Evolutionary conservation across 2,329 filamentous ascomycete species (phyloP), one percentile per base, ranked within the genome.

Genomic region (Trichoderma koningii): DNA sequence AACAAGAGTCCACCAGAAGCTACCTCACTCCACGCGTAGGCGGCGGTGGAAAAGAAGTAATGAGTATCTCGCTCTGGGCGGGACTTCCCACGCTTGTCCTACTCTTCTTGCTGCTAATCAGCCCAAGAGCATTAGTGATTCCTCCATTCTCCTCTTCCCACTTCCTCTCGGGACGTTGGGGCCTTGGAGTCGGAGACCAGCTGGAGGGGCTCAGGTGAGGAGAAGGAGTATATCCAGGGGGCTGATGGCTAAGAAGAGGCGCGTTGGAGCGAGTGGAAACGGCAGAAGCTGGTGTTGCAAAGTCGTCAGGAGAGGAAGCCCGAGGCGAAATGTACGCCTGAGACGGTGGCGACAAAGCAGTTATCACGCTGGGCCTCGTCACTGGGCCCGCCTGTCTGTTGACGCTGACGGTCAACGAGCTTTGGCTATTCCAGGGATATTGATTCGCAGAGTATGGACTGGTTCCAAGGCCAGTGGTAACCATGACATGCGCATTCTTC

Each of bases 1-100:
- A 28, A 55, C 12, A 26, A 21, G n/a, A 48, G 7, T 17, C 4
- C 19, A 26, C 19, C 7, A 23, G 42, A 23, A 19, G 10, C 23
- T n/a, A 38, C 34, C 21, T 9, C 53, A 5, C 23, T 45, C 44
- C 65, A 64, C 64, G 72, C 52, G 66, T 73, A 0, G 79, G 78
- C 15, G 78, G 78, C 23, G 76, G 76, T 38, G 76, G 74, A 68
- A 82, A 82, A 3, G 73, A 73, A 9, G 73, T 76, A 70, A 76
- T 75, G 17, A 66, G 48, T 19, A 48, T 42, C 7, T 64, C 55
- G 5, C 52, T 63, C 17, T 66, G 48, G 6, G 60, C 62, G 3
- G 65, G 61, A 19, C 42, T 65, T 15, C 55, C 65, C 55, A 55
- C 50, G 41, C 42, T 44, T 15, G 38, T 23, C 34, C 48, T 51